Percentiles rank a stretch among this genome's conserved stretches.
phyloP scores from a whole-genome alignment of 495 filamentous ascomycete genomes.

The Pyrenula aspistea region DNA sequence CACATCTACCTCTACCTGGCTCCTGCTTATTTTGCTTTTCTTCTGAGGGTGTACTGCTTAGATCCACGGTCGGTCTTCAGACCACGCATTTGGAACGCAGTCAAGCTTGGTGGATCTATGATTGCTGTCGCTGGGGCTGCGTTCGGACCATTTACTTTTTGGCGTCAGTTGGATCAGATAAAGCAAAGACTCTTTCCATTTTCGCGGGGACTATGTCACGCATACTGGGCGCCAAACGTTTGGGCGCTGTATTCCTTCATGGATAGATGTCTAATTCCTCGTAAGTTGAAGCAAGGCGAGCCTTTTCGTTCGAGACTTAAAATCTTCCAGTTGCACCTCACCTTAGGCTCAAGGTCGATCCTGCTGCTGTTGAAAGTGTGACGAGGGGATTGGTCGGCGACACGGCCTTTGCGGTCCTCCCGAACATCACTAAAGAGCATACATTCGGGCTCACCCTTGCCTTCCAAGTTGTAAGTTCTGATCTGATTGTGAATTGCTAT shows the following conservation, averaged over 20 bases:
- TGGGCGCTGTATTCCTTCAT: constrained; percentile 95
- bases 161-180: constrained; percentile 80
- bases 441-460: constrained; percentile 76
- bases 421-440: constrained; percentile 63
- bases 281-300: constrained; percentile 30
- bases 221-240: constrained; percentile 95
- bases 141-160: constrained; percentile 80
- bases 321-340: constrained; percentile 59
- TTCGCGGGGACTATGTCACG: constrained; percentile 84
- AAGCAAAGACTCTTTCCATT: constrained; percentile 84
- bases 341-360: constrained; percentile 59
- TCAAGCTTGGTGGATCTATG: constrained; percentile 72
- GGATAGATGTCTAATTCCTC: constrained; percentile 68
- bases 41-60: constrained; percentile 83
- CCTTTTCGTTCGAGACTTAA: not conserved
- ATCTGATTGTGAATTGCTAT: too few species aligned
- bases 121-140: constrained; percentile 63
- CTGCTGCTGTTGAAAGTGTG: constrained; percentile 68
- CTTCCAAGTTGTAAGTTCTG: constrained; percentile 56
- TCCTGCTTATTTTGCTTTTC: constrained; percentile 89
- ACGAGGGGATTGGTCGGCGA: constrained; percentile 93
- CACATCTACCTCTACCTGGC: constrained; percentile 97
- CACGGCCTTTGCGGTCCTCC: constrained; percentile 85
- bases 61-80: constrained; percentile 62
- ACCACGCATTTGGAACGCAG: constrained; percentile 60